Evolutionary conservation across 179 eudicot species (phyloP).

Genomic region (Beta macrorhiza): DNA sequence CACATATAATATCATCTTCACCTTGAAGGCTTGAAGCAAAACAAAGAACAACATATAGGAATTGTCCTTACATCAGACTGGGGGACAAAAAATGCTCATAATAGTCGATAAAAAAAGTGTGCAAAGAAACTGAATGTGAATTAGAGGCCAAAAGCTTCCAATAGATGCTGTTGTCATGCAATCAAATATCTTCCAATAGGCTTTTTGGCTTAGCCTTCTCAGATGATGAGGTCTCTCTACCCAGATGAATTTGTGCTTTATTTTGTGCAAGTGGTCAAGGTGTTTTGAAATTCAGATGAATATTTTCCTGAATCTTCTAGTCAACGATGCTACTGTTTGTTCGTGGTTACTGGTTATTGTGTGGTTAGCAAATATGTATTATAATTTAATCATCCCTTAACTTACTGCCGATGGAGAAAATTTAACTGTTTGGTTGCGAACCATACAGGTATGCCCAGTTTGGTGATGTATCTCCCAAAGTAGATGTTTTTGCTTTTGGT

Average conservation of each 20-base stretch:
- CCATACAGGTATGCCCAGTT: conserved; percentile 58
- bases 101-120: neutral
- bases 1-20: no score
- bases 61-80: neutral
- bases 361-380: neutral
- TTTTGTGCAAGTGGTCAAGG: no score
- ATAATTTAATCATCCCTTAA: neutral
- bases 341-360: neutral
- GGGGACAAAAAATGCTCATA: neutral
- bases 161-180: no score
- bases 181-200: no score
- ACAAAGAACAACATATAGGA: neutral
- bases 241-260: no score
- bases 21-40: no score
- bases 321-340: neutral
- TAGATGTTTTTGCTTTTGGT: conserved; percentile 67
- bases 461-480: conserved; percentile 65
- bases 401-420: neutral
- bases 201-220: no score
- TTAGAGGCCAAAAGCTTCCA: no score
- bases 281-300: no score
- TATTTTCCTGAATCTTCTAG: no score
- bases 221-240: no score
- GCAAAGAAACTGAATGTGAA: neutral
- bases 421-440: neutral